Evolutionary conservation across 83 land plant species (phyloP), one percentile per base, ranked within the genome.

Genomic region (Picea mariana): DNA sequence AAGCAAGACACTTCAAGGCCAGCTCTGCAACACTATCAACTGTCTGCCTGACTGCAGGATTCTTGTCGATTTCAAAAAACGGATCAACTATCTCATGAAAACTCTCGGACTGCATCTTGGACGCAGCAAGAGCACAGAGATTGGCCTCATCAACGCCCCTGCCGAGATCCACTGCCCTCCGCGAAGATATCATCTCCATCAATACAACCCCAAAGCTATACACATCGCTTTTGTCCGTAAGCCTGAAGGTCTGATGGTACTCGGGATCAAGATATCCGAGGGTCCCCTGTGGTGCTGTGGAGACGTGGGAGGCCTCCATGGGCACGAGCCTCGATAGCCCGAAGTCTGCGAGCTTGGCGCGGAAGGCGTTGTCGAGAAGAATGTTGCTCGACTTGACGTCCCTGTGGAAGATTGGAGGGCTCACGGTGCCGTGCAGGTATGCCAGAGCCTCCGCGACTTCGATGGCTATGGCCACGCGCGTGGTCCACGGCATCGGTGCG

Each of bases 331-430:
- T 13, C 8, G 87, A 81, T 13, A 87, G 27, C 17, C 88, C 88
- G 34, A 81, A 87, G 84, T 87, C 88, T 49, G 79, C 79, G 4
- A 87, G 84, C 68, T 81, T 81, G 12, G 88, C 83, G 42, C 20
- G 75, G 73, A 81, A 66, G 8, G 40, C 80, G 20, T 85, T 58
- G 60, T 79, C 84, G 17, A 87, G 63, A 0, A 87, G 81, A 62
- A 84, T 86, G 75, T 81, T 86, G 47, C 87, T 79, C 49, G 77
- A 79, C 66, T 84, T 86, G 55, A 86, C 67, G 52, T 84, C 87
- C 52, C 86, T 75, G 87, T 87, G 82, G 12, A 86, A 58, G 20
- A 86, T 79, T 18, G 85, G 84, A 8, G 77, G 82, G 58, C 58
- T 58, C 26, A 71, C 86, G 61, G 79, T 55, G 1, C 78, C 63